Conservation (phyloP, 257 asterid species). For the Henckelia pumila region DNA sequence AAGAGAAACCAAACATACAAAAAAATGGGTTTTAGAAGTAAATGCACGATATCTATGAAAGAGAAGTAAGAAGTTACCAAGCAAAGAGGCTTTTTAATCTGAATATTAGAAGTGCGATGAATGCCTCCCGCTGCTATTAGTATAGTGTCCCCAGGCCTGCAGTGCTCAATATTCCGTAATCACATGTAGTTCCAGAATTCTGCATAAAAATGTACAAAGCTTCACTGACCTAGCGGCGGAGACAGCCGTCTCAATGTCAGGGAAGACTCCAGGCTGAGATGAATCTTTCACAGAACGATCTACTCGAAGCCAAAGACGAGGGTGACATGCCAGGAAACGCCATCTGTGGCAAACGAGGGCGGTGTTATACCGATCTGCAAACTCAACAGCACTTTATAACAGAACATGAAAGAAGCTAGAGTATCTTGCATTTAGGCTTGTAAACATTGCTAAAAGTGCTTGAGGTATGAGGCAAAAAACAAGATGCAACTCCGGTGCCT, state of each 20-base stretch:
- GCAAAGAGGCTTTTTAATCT: slow-evolving; percentile 87
- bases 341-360: slow-evolving; percentile 99
- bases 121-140: slow-evolving; percentile 91
- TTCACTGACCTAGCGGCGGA: slow-evolving; percentile 77
- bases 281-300: slow-evolving; percentile 71
- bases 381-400: slow-evolving; percentile 63
- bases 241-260: slow-evolving; percentile 82
- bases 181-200: background rate
- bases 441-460: background rate
- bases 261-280: slow-evolving; percentile 73
- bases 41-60: slow-evolving; percentile 1
- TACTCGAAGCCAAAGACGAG: slow-evolving; percentile 92
- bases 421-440: slow-evolving; percentile 21
- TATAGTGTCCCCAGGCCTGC: slow-evolving; percentile 59
- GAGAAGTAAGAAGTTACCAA: slow-evolving; percentile 50
- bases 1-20: slow-evolving; percentile 3
- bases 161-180: background rate
- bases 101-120: slow-evolving; percentile 77
- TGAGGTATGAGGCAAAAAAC: background rate
- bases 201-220: slow-evolving; percentile 20
- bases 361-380: slow-evolving; percentile 99
- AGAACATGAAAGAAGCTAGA: slow-evolving; percentile 29
- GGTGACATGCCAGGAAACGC: slow-evolving; percentile 95
- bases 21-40: background rate
- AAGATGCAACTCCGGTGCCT: background rate